These are phyloP conservation scores for Salvia miltiorrhiza DNA, from an alignment of 257 asterid species.

Conservation along the genomic window DNA sequence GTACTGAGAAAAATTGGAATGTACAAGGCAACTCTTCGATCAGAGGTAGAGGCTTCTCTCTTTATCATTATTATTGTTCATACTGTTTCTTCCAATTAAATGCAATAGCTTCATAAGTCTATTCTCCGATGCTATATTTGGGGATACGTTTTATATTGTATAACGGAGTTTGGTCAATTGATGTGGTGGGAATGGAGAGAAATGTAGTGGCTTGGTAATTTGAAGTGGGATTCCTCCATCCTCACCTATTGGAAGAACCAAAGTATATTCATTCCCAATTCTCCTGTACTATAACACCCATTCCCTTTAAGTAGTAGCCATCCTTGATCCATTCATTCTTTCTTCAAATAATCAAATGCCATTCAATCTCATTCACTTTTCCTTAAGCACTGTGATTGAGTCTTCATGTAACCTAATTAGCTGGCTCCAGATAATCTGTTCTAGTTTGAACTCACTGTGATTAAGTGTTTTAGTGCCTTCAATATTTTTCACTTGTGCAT, in stretches of 20 bases:
- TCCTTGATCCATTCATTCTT: neutral
- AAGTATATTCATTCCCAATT: neutral
- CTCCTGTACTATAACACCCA: neutral
- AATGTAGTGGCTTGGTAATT: neutral
- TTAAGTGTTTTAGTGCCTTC: constrained; percentile 6
- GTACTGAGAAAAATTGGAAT: constrained; percentile 88
- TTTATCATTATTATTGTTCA: constrained; percentile 6
- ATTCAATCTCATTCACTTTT: neutral
- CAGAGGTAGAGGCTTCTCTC: constrained; percentile 54
- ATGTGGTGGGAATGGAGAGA: neutral
- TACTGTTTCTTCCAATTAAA: constrained; percentile 3
- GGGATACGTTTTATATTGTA: neutral
- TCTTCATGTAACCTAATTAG: constrained; percentile 3
- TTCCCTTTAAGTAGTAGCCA: neutral
- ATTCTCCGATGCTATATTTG: neutral
- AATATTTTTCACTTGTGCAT: constrained; percentile 25
- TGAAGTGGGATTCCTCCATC: neutral
- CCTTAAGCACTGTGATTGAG: constrained; percentile 3
- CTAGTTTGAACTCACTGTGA: constrained; percentile 13
- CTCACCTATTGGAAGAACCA: neutral
- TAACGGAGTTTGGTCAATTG: neutral
- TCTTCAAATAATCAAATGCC: neutral
- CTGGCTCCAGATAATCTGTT: neutral
- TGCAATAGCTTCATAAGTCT: neutral
- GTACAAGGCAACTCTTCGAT: constrained; percentile 86